A percentile compares a stretch with the other conserved stretches of the same genome.
These are phyloP conservation scores for Chaetomiaceae sp. DNA, from an alignment of 2,329 filamentous ascomycete species.

Conservation along the genomic window DNA sequence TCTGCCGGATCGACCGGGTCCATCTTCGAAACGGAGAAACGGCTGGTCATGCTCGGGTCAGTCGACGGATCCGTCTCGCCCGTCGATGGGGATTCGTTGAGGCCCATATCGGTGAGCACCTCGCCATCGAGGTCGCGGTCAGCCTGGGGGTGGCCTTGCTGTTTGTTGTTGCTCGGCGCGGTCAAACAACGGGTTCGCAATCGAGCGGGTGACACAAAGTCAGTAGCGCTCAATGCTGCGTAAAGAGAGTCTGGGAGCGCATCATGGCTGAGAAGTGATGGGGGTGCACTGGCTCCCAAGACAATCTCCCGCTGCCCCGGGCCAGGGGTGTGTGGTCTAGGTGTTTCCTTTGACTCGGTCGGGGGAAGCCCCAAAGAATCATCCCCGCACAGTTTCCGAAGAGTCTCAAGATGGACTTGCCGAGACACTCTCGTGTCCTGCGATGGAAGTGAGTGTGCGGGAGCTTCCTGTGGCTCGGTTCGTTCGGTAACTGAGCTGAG, in stretches of 20 bases:
- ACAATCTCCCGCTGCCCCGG: background rate
- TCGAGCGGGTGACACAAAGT: too few relatives aligned
- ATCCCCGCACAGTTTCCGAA: slow-evolving; percentile 4
- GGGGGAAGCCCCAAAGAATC: background rate
- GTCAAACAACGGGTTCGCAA: background rate
- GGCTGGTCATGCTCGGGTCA: slow-evolving; percentile 4
- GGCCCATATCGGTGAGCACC: background rate
- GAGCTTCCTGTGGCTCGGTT: background rate
- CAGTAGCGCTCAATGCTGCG: too few relatives aligned
- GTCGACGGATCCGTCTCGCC: background rate
- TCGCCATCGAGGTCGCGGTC: background rate
- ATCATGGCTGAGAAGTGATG: background rate
- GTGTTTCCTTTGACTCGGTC: too few relatives aligned
- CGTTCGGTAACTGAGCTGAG: slow-evolving; percentile 1
- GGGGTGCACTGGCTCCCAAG: background rate
- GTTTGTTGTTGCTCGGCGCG: background rate
- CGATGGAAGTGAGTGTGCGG: background rate
- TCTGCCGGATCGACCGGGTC: slow-evolving; percentile 2
- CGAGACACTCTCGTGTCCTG: background rate
- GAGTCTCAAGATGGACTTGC: slow-evolving; percentile 9
- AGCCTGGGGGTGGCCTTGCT: background rate
- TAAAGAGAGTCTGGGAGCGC: background rate
- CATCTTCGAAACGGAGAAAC: slow-evolving; percentile 1
- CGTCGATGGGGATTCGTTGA: background rate
- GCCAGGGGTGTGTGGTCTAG: background rate